These are phyloP conservation scores for Scedosporium minutisporum DNA, from an alignment of 2,329 filamentous ascomycete genomes.

Conservation along the genomic window DNA sequence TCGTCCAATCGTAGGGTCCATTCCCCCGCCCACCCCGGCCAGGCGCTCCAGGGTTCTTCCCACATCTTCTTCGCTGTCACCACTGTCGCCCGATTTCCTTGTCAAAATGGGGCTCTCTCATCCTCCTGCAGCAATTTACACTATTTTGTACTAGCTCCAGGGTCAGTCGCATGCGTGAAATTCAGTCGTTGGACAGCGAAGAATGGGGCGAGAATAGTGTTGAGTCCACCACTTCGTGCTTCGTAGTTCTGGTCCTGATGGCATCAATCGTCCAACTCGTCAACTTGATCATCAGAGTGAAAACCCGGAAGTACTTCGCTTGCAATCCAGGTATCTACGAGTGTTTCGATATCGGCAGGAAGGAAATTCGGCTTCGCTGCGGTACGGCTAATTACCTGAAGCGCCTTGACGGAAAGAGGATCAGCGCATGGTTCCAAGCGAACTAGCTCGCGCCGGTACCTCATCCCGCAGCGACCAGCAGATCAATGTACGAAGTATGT, in stretches of 20 bases:
- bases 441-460: not conserved
- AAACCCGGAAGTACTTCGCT: not conserved
- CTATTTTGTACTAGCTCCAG: not conserved
- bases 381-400: constrained; percentile 1
- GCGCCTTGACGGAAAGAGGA: not conserved
- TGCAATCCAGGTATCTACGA: not conserved
- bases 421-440: not conserved
- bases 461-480: not conserved
- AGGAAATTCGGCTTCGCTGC: not conserved
- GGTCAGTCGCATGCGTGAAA: not conserved
- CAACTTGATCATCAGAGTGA: not conserved
- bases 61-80: not conserved
- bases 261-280: not conserved
- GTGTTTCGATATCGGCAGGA: not conserved
- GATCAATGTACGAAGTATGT: not conserved
- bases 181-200: not conserved
- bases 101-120: not conserved
- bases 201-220: not conserved
- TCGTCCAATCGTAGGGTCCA: not conserved
- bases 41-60: not conserved
- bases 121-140: not conserved
- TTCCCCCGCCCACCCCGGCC: not conserved
- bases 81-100: not conserved
- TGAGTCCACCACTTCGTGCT: not conserved
- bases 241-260: not conserved